Base-by-base conservation (phyloP, 306 rosid species). In the Lablab purpureus region DNA sequence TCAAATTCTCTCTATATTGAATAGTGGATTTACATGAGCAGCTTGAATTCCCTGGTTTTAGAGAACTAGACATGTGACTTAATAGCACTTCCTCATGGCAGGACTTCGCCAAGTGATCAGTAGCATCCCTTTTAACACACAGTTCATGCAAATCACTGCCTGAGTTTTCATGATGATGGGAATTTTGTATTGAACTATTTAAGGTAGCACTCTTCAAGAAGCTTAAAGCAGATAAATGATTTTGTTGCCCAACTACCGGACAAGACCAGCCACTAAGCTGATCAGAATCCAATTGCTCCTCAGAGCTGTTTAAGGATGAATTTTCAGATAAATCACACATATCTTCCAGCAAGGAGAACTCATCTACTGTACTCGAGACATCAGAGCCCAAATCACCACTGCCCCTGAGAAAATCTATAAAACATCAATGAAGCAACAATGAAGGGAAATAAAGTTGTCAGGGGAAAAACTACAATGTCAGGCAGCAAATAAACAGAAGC, bases 151-250 rank as follows among this genome's bases (percentile, higher is more conserved):
- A 80, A 81, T 68, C 77, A 81, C 82, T 37, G 72, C 52, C 74
- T 71, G 88, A n/a, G 43, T 85, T 85, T 77, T 83, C 91, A 79
- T 30, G 64, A 75, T 82, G 84, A 81, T 25, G 25, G 75, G 88
- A 66, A 67, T 64, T 87, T 76, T 70, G 87, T 59, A 75, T 34
- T 49, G 86, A 87, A 86, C 77, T 75, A 54, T 65, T 77, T 36
- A 70, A 62, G 37, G 88, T 18, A 66, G 46, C 34, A 77, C 34
- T 81, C 75, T 49, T 52, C 46, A 87, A 86, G 87, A 92, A 91
- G 75, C 84, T 88, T 85, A 95, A 87, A 56, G 86, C 83, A 78
- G 94, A 87, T 49, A 91, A 77, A 78, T 86, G 88, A 27, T 75
- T 81, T 41, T 87, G 87, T 46, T 82, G 80, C 78, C 74, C 85